Evolutionary conservation across 305 asterid species (phyloP).

Genomic region (Euphrasia arctica): DNA sequence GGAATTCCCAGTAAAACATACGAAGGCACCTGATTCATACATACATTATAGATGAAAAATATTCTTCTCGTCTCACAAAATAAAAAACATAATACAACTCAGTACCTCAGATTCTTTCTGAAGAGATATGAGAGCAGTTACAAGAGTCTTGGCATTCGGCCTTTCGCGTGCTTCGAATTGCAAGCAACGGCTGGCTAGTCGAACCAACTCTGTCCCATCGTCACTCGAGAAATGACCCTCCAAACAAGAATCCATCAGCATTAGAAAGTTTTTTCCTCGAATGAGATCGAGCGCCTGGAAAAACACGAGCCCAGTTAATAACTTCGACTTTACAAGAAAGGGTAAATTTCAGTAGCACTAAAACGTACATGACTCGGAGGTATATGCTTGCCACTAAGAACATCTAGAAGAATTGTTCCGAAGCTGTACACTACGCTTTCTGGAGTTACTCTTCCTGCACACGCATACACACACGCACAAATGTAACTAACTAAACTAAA

Average conservation of each 20-base stretch:
- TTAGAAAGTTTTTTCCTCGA: slow-evolving; percentile 74
- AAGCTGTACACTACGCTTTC: slow-evolving; percentile 95
- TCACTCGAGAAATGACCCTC: slow-evolving; percentile 89
- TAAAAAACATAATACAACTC: slow-evolving; percentile 3
- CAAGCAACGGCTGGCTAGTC: slow-evolving; percentile 86
- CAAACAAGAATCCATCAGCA: slow-evolving; percentile 91
- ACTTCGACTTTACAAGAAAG: no score
- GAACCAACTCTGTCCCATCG: slow-evolving; percentile 81
- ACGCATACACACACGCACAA: neutral
- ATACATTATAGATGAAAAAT: slow-evolving; percentile 12
- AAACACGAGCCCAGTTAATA: neutral
- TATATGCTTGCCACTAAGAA: slow-evolving; percentile 85
- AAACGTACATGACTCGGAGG: slow-evolving; percentile 84
- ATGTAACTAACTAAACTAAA: slow-evolving; percentile 3
- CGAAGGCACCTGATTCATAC: slow-evolving; percentile 65
- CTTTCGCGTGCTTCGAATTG: slow-evolving; percentile 92
- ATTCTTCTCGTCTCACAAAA: neutral
- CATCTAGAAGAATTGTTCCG: slow-evolving; percentile 88
- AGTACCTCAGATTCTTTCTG: slow-evolving; percentile 86
- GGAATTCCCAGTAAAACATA: slow-evolving; percentile 64
- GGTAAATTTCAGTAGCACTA: neutral
- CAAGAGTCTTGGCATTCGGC: slow-evolving; percentile 77
- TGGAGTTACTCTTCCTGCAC: slow-evolving; percentile 79
- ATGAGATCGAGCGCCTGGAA: slow-evolving; percentile 88
- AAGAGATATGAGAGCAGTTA: slow-evolving; percentile 58